These are phyloP conservation scores for Penicillium nucicola DNA, from an alignment of 495 filamentous ascomycete species.

Conservation along the genomic window DNA sequence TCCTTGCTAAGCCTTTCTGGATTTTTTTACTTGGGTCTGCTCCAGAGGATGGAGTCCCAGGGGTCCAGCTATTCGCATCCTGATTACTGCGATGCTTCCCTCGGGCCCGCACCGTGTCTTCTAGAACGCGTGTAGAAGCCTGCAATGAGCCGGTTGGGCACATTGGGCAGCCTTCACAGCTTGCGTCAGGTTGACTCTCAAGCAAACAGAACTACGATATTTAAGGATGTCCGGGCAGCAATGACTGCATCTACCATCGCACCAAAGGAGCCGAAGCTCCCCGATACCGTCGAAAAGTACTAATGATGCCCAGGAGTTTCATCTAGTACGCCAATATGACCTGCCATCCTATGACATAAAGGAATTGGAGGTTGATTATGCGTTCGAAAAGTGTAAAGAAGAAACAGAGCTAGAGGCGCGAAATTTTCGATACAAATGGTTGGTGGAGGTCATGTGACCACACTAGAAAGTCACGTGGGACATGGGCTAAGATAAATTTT, in stretches of 20 bases:
- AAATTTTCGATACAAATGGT: slow-evolving; percentile 19
- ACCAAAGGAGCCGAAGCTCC: slow-evolving; percentile 19
- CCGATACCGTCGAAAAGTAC: slow-evolving; percentile 32
- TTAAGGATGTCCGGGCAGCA: slow-evolving; percentile 39
- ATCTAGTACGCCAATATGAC: slow-evolving; percentile 56
- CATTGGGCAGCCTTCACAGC: background rate
- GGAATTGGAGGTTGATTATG: slow-evolving; percentile 55
- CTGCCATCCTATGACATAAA: slow-evolving; percentile 43
- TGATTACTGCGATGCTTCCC: background rate
- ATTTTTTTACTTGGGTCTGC: too few species aligned
- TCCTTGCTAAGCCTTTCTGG: too few species aligned
- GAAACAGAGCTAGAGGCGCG: slow-evolving; percentile 16
- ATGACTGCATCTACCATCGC: slow-evolving; percentile 42
- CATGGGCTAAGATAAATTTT: background rate
- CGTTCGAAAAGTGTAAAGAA: slow-evolving; percentile 49
- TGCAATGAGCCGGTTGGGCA: too few species aligned
- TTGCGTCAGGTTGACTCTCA: too few species aligned
- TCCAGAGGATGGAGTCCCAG: background rate
- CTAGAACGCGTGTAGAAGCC: background rate
- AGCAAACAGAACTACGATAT: background rate
- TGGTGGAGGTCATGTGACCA: slow-evolving; percentile 16
- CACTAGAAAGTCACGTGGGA: background rate
- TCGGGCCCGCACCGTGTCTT: background rate
- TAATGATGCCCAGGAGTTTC: slow-evolving; percentile 26
- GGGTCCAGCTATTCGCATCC: background rate